A percentile compares a stretch with the other conserved stretches of the same genome.
phyloP scores from a whole-genome alignment of 306 rosid genomes.

The Quercus berberidifolia region DNA sequence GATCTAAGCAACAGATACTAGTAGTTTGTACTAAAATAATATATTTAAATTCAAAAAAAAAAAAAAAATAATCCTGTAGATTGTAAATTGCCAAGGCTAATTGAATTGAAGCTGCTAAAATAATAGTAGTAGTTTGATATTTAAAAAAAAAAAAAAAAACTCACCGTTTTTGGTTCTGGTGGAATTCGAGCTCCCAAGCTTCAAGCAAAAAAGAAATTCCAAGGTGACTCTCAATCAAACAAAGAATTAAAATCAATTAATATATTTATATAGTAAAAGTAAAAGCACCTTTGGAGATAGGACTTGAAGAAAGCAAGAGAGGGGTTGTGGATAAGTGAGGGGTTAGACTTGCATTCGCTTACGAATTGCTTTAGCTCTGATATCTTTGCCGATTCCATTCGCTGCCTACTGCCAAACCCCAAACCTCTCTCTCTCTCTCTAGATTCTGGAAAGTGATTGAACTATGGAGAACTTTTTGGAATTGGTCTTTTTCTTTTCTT shows the following conservation, averaged over 20 bases:
- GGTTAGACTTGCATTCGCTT: constrained; percentile 55
- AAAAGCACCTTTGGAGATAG: constrained; percentile 60
- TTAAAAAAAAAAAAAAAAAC: background rate
- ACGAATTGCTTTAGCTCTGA: constrained; percentile 54
- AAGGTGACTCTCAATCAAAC: background rate
- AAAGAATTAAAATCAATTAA: background rate
- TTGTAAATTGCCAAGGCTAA: too few species aligned
- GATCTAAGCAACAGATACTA: too few species aligned
- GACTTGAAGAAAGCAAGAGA: constrained; percentile 75
- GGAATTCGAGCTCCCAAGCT: constrained; percentile 81
- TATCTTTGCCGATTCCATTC: constrained; percentile 44
- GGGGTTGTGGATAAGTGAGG: constrained; percentile 59
- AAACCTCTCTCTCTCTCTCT: background rate
- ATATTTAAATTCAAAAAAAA: too few species aligned
- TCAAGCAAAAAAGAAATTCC: constrained; percentile 2
- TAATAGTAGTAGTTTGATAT: too few species aligned
- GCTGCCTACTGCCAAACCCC: background rate
- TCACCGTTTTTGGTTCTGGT: constrained; percentile 43
- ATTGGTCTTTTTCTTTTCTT: too few species aligned
- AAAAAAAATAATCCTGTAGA: too few species aligned
- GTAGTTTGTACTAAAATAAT: too few species aligned
- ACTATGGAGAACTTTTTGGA: background rate
- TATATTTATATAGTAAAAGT: background rate
- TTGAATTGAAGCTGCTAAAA: too few species aligned
- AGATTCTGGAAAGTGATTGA: background rate